Conservation (phyloP, 2,329 filamentous ascomycete genomes). For the Didymella pinodella region DNA sequence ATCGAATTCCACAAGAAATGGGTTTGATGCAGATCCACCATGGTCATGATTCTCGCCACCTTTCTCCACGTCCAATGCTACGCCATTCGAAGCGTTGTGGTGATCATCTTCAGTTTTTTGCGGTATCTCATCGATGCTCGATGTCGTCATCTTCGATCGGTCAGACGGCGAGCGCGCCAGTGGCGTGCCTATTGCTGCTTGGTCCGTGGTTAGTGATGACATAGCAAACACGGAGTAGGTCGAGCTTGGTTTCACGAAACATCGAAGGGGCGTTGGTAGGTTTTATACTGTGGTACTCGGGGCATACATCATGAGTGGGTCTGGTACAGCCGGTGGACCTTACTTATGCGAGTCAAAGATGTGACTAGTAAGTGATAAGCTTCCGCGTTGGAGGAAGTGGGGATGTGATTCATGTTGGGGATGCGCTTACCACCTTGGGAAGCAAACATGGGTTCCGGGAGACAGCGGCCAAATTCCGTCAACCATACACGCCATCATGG, state of each 20-base stretch:
- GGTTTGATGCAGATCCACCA: conserved; percentile 1
- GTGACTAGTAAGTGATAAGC: conserved; percentile 2
- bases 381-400: not conserved
- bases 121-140: conserved; percentile 4
- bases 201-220: not conserved
- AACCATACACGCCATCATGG: not conserved
- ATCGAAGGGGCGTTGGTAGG: not conserved
- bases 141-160: conserved; percentile 8
- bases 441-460: not conserved
- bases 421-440: conserved; percentile 10
- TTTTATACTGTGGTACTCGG: conserved; percentile 5
- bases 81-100: conserved; percentile 1
- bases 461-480: not conserved
- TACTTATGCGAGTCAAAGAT: not conserved
- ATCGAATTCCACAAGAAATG: conserved; percentile 72
- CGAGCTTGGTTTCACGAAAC: not conserved
- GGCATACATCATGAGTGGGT: too few species aligned
- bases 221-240: not conserved
- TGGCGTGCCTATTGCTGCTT: conserved; percentile 1
- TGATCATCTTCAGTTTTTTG: conserved; percentile 19
- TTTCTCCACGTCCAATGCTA: conserved; percentile 11
- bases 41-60: not conserved
- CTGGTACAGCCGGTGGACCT: too few species aligned
- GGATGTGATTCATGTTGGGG: conserved; percentile 9
- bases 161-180: conserved; percentile 10